Base-by-base conservation (phyloP, 2,329 filamentous ascomycete species). In the Fusarium abutilonis region DNA sequence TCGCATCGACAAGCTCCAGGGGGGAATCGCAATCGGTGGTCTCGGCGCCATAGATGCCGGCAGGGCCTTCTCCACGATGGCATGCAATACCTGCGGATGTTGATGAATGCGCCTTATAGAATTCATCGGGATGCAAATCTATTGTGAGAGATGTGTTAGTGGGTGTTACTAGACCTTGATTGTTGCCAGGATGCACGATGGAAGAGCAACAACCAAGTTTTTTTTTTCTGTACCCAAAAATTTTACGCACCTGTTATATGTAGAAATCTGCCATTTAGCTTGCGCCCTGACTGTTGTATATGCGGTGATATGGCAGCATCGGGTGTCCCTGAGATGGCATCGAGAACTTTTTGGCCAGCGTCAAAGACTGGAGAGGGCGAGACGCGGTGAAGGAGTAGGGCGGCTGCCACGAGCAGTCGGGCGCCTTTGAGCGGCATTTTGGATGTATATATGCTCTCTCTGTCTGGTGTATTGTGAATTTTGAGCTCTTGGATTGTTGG, bases 111-210 rank as follows among this genome's bases (percentile, higher is more conserved):
- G 85, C 77, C 76, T 92, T 89, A 82, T 97, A 99, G 77, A 91
- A 91, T 39, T 86, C 86, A 75, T 99, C 95, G 42, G 93, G 92
- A 72, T 99, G 95, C 69, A 98, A 85, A 78, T 99, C 95, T 97
- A 68, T 23, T 34, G 50, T 54, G 39, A 28, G 10, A 35, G n/a
- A 41, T 50, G 40, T 19, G 53, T 65, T 52, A 66, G 63, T 60
- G 49, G 49, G n/a, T 34, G 46, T 17, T 26, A 48, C 43, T 38
- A 32, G 31, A 40, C 56, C 32, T 32, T 49, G 41, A 15, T 35
- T 38, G 48, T 43, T 34, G 44, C 43, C 28, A 36, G 35, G 36
- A 38, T 42, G 21, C 60, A 56, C 28, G 21, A 43, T 55, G 48
- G 40, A 35, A 52, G 45, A 55, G 61, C 52, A 53, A 45, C 41